Evolutionary conservation across 1,284 basidiomycete species (phyloP).

Genomic region (Caloboletus inedulis): DNA sequence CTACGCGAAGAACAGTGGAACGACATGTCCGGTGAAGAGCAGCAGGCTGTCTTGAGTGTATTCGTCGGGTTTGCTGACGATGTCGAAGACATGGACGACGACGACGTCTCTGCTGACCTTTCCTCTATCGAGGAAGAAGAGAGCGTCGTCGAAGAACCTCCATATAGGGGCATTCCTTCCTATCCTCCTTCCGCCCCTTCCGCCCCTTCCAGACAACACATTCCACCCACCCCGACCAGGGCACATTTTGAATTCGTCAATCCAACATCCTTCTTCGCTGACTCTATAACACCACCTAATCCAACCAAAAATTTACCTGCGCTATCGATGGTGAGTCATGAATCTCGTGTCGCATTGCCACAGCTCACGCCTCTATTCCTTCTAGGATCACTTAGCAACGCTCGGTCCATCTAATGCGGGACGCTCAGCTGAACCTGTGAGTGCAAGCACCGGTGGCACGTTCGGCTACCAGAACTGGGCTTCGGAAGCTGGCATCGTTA

Average conservation of each 20-base stretch:
- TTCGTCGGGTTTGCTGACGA: slow-evolving; percentile 42
- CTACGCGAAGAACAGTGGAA: slow-evolving; percentile 31
- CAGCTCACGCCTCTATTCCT: slow-evolving; percentile 3
- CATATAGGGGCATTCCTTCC: slow-evolving; percentile 31
- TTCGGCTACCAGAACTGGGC: slow-evolving; percentile 32
- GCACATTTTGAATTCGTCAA: slow-evolving; percentile 30
- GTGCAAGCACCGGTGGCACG: slow-evolving; percentile 5
- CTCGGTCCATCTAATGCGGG: slow-evolving; percentile 25
- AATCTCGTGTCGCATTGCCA: not conserved
- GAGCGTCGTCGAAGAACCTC: slow-evolving; percentile 28
- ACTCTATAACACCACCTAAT: slow-evolving; percentile 22
- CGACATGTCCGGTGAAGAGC: slow-evolving; percentile 33
- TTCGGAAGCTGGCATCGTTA: slow-evolving; percentile 29
- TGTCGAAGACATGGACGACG: slow-evolving; percentile 25
- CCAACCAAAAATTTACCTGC: slow-evolving; percentile 31
- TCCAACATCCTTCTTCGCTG: slow-evolving; percentile 25
- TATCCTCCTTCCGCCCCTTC: slow-evolving; percentile 19
- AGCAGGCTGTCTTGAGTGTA: slow-evolving; percentile 38
- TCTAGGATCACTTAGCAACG: slow-evolving; percentile 29
- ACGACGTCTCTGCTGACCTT: slow-evolving; percentile 1
- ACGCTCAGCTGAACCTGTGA: slow-evolving; percentile 22
- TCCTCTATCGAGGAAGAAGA: slow-evolving; percentile 35
- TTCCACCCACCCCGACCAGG: slow-evolving; percentile 25
- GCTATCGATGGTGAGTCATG: slow-evolving; percentile 29
- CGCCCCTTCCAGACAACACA: slow-evolving; percentile 12